Evolutionary conservation across 2,329 filamentous ascomycete species (phyloP), one percentile per base, ranked within the genome.

Genomic region (Epichloe amarillans): DNA sequence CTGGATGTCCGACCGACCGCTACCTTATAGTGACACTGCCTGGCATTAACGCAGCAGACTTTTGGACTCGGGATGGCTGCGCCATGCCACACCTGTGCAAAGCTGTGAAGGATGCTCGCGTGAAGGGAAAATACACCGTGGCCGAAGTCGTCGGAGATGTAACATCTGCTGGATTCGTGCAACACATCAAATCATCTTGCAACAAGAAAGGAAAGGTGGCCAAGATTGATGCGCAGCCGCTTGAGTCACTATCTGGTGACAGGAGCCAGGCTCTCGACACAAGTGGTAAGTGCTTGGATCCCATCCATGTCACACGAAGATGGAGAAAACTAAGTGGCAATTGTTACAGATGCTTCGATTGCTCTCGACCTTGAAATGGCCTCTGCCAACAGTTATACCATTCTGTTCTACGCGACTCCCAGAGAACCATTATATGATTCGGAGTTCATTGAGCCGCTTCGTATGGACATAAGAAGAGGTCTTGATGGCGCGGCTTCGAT

Each of bases 1-100:
- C 73, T 39, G 66, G 69, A 50, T 95, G 88, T 67, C 83, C 84
- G 2, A 88, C 86, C 19, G 75, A 82, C 47, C 77, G 77, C 58
- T 95, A 95, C 69, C 71, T 94, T 52, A 66, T 96, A 57, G 77
- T 94, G 54, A 79, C 81, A 33, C 88, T 95, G 63, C 82, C 86
- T 11, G 84, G 85, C 57, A 74, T 89, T 51, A 81, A 83, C 57
- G 77, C 81, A 41, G 72, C 74, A 55, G 88, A 95, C 65, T 82
- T 91, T 60, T 68, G 70, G 57, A 69, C 71, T 52, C 61, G 58
- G 63, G 68, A 66, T 62, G 71, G 55, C 53, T 72, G 72, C 72
- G 57, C 78, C 72, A 61, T 76, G 72, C 68, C 75, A 70, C 70
- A 74, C 64, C 69, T 81, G 40, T 72, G 71, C 61, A 59, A 63